Percentiles rank a stretch among this genome's conserved stretches.
Conservation (phyloP, 2,329 filamentous ascomycete species). For the Aspergillus felis region DNA sequence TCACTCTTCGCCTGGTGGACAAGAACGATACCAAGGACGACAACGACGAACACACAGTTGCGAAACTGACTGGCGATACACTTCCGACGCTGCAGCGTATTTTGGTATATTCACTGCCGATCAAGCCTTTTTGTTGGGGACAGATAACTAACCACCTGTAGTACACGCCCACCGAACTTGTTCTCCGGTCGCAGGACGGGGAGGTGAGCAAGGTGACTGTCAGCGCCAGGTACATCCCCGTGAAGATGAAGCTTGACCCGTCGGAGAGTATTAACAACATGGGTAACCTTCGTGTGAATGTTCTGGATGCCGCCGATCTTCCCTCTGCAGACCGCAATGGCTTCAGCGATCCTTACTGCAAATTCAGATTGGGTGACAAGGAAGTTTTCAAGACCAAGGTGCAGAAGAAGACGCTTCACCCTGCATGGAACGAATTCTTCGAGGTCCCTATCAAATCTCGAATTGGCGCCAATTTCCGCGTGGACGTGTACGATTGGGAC, state of each 20-base stretch:
- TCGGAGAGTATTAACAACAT: slow-evolving; percentile 99
- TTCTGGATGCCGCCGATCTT: slow-evolving; percentile 81
- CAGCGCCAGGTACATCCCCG: slow-evolving; percentile 89
- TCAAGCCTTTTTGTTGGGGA: neutral
- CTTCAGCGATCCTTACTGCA: slow-evolving; percentile 95
- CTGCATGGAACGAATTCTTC: slow-evolving; percentile 95
- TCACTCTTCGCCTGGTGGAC: slow-evolving; percentile 82
- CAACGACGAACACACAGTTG: slow-evolving; percentile 68
- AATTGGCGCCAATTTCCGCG: slow-evolving; percentile 76
- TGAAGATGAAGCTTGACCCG: slow-evolving; percentile 89
- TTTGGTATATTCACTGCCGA: slow-evolving; percentile 55
- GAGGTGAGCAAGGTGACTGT: slow-evolving; percentile 76
- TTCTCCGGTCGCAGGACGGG: slow-evolving; percentile 74
- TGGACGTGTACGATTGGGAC: slow-evolving; percentile 91
- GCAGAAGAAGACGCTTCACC: slow-evolving; percentile 94
- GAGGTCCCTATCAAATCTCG: slow-evolving; percentile 78
- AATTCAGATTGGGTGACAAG: slow-evolving; percentile 84
- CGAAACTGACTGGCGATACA: slow-evolving; percentile 79
- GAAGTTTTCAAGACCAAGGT: slow-evolving; percentile 93
- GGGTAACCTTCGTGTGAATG: slow-evolving; percentile 88
- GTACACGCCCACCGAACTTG: slow-evolving; percentile 85
- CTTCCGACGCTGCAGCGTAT: slow-evolving; percentile 84
- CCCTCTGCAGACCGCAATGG: slow-evolving; percentile 93
- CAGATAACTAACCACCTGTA: slow-evolving; percentile 32
- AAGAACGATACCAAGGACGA: slow-evolving; percentile 70